These are phyloP conservation scores for Scedosporium dehoogii DNA, from an alignment of 2,329 filamentous ascomycete genomes.

Conservation along the genomic window DNA sequence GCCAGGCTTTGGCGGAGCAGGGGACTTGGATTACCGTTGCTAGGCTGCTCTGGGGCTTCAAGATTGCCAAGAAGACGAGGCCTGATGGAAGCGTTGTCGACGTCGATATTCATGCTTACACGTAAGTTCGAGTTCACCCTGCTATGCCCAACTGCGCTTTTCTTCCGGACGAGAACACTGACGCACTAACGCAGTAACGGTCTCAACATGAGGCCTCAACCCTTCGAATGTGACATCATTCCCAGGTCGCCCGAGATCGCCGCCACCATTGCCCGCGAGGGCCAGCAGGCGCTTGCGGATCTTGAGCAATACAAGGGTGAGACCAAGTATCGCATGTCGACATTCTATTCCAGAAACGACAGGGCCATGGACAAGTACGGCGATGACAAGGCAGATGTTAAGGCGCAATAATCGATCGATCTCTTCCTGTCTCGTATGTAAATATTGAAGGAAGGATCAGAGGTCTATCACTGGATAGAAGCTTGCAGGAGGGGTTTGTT, in stretches of 20 bases:
- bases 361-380: slow-evolving; percentile 22
- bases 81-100: slow-evolving; percentile 32
- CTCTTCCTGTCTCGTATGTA: not conserved
- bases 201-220: slow-evolving; percentile 46
- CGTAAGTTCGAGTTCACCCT: not conserved
- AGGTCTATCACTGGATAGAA: not conserved
- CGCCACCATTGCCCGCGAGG: slow-evolving; percentile 41
- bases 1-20: slow-evolving; percentile 47
- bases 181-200: slow-evolving; percentile 31
- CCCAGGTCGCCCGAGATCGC: slow-evolving; percentile 37
- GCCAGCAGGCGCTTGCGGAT: slow-evolving; percentile 38
- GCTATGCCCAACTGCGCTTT: slow-evolving; percentile 18
- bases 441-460: too few species aligned
- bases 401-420: not conserved
- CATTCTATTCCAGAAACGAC: slow-evolving; percentile 31
- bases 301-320: slow-evolving; percentile 43
- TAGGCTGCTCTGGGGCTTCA: slow-evolving; percentile 47
- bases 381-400: slow-evolving; percentile 7
- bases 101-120: slow-evolving; percentile 48
- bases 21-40: slow-evolving; percentile 49
- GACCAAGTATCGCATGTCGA: slow-evolving; percentile 47
- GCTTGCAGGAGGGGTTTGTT: not conserved
- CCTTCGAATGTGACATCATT: slow-evolving; percentile 43
- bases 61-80: slow-evolving; percentile 29
- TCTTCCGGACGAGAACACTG: slow-evolving; percentile 14